Evolutionary conservation across 176 grass and related monocot species (phyloP), one percentile per base, ranked within the genome.

Genomic region (Lolium multiflorum): DNA sequence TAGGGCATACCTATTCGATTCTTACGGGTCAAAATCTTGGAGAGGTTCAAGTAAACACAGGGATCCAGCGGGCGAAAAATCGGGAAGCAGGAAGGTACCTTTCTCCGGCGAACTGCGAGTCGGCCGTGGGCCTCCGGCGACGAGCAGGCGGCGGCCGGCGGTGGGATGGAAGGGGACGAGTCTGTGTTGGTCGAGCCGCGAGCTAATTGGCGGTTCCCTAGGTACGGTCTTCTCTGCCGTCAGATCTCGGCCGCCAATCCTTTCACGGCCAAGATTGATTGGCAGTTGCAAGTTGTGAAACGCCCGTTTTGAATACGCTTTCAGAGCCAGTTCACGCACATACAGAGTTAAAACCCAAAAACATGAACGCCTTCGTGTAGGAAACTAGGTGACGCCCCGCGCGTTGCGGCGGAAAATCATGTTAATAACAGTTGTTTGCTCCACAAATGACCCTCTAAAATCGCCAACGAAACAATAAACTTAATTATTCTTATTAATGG

Each of bases 81-180:
- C 3, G 64, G 9, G 25, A 67, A 22, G 0, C 25, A 3, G 25
- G 67, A 31, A 38, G 31, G 31, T 25, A 71, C 65, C 49, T 76
- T 82, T 82, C 49, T 9, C 4, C 20, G 11, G 65, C 50, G 28
- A 82, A 52, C 28, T n/a, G 63, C 11, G 16, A 25, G 18, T 11
- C 48, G 35, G 78, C 35, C 81, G 65, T n/a, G 65, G 54, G 20
- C 63, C 65, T 82, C 64, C 81, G 50, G 81, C 39, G 81, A 41
- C 25, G 64, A 82, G 18, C 28, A 13, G 49, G 28, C 20, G 48
- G 2, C 22, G 61, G 61, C 79, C 21, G 49, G 65, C 65, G 26
- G 81, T 69, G 65, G 65, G 51, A 71, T 17, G 3, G 81, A 37
- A 7, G 48, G 41, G 44, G 13, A 38, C 48, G 64, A 82, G 48